Base-by-base conservation (phyloP, 1,139 yeast genomes). In the Scheffersomyces segobiensis region DNA sequence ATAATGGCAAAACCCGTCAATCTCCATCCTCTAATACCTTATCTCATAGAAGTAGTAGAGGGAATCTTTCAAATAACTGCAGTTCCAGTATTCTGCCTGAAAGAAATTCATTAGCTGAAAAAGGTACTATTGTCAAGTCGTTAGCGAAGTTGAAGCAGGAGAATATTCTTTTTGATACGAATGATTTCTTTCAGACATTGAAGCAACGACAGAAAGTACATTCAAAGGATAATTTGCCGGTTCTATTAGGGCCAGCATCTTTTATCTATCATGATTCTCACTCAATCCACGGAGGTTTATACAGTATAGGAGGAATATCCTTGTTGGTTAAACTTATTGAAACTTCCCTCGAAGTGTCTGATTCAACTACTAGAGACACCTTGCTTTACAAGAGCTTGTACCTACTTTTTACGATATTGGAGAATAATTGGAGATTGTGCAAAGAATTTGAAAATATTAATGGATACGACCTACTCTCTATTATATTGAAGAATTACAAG, bases 381-480 rank as follows among this genome's bases (percentile, higher is more conserved):
- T 57, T 71, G 4, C 62, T 78, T 3, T 65, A 66, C 46, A 67
- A 67, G 46, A 55, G 72, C 2, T 58, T 79, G 26, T 59, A 66
- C 3, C 56, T 78, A 2, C 60, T 79, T 19, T 68, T 80, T 21
- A 62, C 65, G 1, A 60, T 74, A 5, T 58, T 79, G n/a, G 65
- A 70, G 19, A 72, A 73, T 54, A 71, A 76, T 59, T 78, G 83
- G 81, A 64, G 82, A 52, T 64, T 79, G 50, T 63, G 68, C 55
- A 76, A 76, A 58, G 84, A 80, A 58, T 80, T 80, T 60, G 84
- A 80, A 56, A 75, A 74, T 55, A 65, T 70, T n/a, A 75, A 76
- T 62, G 84, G 84, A 1, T 79, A 77, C 59, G 80, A 78, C 10
- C 68, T 79, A 10, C 62, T 80, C 18, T 69, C 71, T 21, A 68